A percentile compares a stretch with the other conserved stretches of the same genome.
phyloP scores from a whole-genome alignment of 345 rosid genomes.

The Trapa bicornis region DNA sequence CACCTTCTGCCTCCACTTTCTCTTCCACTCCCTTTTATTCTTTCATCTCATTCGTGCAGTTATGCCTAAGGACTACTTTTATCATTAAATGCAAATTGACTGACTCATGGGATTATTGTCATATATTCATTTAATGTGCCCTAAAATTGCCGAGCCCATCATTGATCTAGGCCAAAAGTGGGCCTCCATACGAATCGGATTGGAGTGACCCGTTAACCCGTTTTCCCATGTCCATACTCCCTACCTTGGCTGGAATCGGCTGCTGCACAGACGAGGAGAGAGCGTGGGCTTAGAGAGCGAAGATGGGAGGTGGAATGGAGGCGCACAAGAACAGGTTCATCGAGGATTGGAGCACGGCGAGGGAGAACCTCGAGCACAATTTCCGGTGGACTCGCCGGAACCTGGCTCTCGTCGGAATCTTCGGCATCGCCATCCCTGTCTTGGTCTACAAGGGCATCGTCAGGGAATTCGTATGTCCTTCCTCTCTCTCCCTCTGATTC shows the following conservation, averaged over 20 bases:
- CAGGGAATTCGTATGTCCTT: constrained; percentile 45
- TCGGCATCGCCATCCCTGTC: constrained; percentile 79
- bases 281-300: neutral
- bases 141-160: no score
- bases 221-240: neutral
- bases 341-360: constrained; percentile 73
- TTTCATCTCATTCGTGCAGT: no score
- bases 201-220: neutral
- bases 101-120: no score
- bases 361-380: constrained; percentile 87
- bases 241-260: neutral
- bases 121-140: no score
- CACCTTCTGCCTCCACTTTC: no score
- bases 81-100: no score
- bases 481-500: neutral
- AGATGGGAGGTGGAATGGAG: constrained; percentile 61
- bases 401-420: constrained; percentile 69
- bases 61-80: no score
- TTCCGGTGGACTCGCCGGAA: constrained; percentile 96
- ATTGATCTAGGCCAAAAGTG: no score
- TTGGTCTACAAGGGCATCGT: constrained; percentile 84
- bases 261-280: neutral
- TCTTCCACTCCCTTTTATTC: no score
- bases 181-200: neutral
- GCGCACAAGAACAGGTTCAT: constrained; percentile 78